A percentile compares a stretch with the other conserved stretches of the same genome.
Conservation (phyloP, 1,139 yeast genomes). For the Hemisphaericaspora subhashii region DNA sequence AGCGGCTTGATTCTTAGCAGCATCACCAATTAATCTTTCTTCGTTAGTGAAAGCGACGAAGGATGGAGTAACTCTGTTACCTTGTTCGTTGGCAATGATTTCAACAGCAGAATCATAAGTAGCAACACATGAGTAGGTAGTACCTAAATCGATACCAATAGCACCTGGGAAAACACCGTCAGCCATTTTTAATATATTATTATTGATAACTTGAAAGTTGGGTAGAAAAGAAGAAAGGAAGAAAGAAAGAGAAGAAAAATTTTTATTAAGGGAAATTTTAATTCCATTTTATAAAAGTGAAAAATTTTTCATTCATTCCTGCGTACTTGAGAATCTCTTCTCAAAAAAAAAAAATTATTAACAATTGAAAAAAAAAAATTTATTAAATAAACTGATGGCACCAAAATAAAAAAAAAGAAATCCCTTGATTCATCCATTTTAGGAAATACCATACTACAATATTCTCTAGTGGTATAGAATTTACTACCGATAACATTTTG, state of each 20-base stretch:
- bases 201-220: slow-evolving; percentile 14
- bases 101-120: slow-evolving; percentile 87
- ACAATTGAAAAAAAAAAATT: slow-evolving; percentile 1
- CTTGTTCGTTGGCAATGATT: slow-evolving; percentile 98
- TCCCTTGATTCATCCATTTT: neutral
- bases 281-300: slow-evolving; percentile 14
- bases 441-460: slow-evolving; percentile 2
- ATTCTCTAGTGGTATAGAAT: neutral
- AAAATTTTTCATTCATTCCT: slow-evolving; percentile 18
- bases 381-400: neutral
- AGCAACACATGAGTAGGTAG: slow-evolving; percentile 98
- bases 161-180: slow-evolving; percentile 99
- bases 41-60: slow-evolving; percentile 96
- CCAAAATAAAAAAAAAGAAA: neutral
- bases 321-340: neutral
- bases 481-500: too few relatives aligned
- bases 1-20: slow-evolving; percentile 99
- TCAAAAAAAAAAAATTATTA: neutral
- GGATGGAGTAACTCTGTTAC: slow-evolving; percentile 98
- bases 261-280: slow-evolving; percentile 7
- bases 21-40: slow-evolving; percentile 98
- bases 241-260: slow-evolving; percentile 16
- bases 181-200: slow-evolving; percentile 57
- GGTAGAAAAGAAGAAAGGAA: slow-evolving; percentile 13
- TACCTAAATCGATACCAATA: slow-evolving; percentile 99